phyloP scores from a whole-genome alignment of 2,329 filamentous ascomycete species.

The Clarireedia homoeocarpa region DNA sequence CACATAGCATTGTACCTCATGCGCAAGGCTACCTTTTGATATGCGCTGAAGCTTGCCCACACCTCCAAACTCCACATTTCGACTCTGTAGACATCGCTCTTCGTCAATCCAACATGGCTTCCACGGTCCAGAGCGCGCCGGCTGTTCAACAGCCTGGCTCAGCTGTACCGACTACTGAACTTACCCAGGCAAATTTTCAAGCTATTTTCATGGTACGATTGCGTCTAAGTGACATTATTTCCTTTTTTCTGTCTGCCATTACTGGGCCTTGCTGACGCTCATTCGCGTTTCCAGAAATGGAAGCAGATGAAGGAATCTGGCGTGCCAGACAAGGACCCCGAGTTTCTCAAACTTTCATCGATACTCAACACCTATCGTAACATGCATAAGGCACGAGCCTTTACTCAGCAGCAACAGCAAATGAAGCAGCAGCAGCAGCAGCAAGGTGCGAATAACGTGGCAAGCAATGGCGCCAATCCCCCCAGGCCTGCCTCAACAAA shows the following conservation, averaged over 20 bases:
- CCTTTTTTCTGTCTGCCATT: neutral
- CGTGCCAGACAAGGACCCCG: constrained; percentile 73
- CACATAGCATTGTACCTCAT: constrained; percentile 24
- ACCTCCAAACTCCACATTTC: constrained; percentile 12
- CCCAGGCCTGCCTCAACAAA: constrained; percentile 32
- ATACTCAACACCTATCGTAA: constrained; percentile 67
- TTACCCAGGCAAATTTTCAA: constrained; percentile 68
- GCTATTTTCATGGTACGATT: constrained; percentile 50
- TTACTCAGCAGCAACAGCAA: constrained; percentile 29
- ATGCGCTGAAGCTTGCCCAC: constrained; percentile 24
- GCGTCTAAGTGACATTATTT: neutral
- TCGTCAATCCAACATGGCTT: constrained; percentile 56
- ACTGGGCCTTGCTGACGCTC: neutral
- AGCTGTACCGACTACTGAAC: constrained; percentile 43
- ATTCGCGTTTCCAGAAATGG: constrained; percentile 59
- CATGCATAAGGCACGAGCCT: constrained; percentile 26
- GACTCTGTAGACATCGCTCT: constrained; percentile 7
- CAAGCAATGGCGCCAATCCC: constrained; percentile 49
- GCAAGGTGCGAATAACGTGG: constrained; percentile 47
- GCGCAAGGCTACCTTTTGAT: constrained; percentile 30
- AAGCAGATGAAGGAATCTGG: constrained; percentile 83
- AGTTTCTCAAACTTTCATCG: constrained; percentile 74
- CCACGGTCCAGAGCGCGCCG: constrained; percentile 60
- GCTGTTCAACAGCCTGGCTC: constrained; percentile 59
- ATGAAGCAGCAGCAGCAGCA: constrained; percentile 37